A percentile compares a stretch with the other conserved stretches of the same genome.
Conservation (phyloP, 495 filamentous ascomycete species). For the Penicillium fimorum region DNA sequence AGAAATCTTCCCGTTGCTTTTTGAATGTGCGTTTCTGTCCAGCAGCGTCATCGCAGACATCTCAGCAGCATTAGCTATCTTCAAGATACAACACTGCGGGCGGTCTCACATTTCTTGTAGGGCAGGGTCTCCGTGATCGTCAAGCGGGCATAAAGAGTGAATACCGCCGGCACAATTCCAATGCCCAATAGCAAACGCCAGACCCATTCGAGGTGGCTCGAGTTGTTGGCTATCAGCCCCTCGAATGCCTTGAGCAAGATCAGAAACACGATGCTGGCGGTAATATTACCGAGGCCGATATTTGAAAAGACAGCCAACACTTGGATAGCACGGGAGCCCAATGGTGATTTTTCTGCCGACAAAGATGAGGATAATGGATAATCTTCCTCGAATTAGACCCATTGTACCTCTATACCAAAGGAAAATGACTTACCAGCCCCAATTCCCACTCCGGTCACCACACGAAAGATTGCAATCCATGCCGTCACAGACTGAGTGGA, state of each 20-base stretch:
- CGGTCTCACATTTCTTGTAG: constrained; percentile 17
- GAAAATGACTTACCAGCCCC: constrained; percentile 9
- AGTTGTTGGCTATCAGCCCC: constrained; percentile 8
- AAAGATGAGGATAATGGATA: constrained; percentile 23
- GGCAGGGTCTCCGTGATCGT: constrained; percentile 16
- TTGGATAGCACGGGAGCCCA: constrained; percentile 18
- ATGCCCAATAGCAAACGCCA: constrained; percentile 22
- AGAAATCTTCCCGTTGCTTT: constrained; percentile 23
- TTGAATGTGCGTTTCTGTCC: constrained; percentile 17
- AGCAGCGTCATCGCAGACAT: constrained; percentile 14
- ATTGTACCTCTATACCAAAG: not conserved
- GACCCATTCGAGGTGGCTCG: constrained; percentile 17
- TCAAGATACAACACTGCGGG: not conserved
- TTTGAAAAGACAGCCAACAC: constrained; percentile 18
- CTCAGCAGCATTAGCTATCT: constrained; percentile 1
- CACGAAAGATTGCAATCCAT: constrained; percentile 22
- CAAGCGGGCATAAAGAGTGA: constrained; percentile 21
- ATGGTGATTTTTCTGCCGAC: constrained; percentile 17
- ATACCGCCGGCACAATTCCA: constrained; percentile 16
- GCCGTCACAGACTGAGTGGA: constrained; percentile 14
- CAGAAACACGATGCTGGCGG: constrained; percentile 21
- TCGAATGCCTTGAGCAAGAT: constrained; percentile 21
- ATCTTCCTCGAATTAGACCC: constrained; percentile 7
- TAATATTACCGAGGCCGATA: constrained; percentile 19
- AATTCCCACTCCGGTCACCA: constrained; percentile 20